Base-by-base conservation (phyloP, 345 rosid genomes). In the Gossypium thurberi region DNA sequence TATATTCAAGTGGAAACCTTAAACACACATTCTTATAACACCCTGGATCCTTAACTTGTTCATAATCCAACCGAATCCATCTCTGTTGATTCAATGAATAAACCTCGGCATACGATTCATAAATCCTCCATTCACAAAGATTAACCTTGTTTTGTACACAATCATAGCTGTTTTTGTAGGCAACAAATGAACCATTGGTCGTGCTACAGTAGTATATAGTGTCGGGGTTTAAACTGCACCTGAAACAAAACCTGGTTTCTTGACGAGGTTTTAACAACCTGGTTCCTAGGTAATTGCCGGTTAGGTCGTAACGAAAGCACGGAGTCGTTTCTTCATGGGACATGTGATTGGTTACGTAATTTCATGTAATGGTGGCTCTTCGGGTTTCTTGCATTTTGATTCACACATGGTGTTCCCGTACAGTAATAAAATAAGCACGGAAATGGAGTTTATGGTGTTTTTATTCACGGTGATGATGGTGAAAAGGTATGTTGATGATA, bases 221-320 rank as follows among this genome's bases (percentile, higher is more conserved):
- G 44, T 44, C 53, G 3, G 69, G 69, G 17, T 4, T 20, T 47
- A 65, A 65, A 65, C 6, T 13, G 53, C 46, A 20, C 25, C 53
- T 65, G 70, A 44, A 65, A 0, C 1, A 2, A 52, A 65, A 44
- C n/a, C 33, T 44, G 53, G 53, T 65, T 20, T 44, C 33, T 21
- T 65, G 10, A 65, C 37, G 33, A 44, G 37, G 37, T 7, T 65
- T 23, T 33, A 66, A 20, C 42, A 10, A 47, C 56, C 15, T 47
- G 70, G 47, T 66, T 7, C 69, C 70, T 1, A 46, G 55, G 17
- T 66, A 66, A 14, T 66, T 66, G 20, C 8, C 21, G 1, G 56
- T 66, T 47, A 47, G 17, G 48, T 47, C 70, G 25, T 47, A 66
- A 8, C 56, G 70, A 47, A 66, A 66, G 21, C 70, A 66, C 14